Evolutionary conservation across 306 rosid genomes (phyloP).

Genomic region (Canavalia ensiformis): DNA sequence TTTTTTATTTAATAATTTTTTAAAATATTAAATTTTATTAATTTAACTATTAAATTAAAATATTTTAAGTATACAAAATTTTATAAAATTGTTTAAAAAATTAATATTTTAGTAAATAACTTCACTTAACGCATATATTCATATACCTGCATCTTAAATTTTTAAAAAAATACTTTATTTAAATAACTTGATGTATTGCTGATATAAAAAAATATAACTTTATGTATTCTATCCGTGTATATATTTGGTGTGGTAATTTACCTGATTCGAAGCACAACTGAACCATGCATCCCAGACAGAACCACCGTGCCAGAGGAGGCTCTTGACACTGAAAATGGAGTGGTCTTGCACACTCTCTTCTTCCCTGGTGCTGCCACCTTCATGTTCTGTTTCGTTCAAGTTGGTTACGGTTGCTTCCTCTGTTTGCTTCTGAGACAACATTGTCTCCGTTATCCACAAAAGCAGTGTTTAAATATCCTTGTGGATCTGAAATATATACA

Average conservation of each 20-base stretch:
- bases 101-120: too few species aligned
- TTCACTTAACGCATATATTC: too few species aligned
- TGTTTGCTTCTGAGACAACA: constrained; percentile 72
- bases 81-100: too few species aligned
- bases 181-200: too few species aligned
- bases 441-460: constrained; percentile 31
- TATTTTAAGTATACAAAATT: too few species aligned
- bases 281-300: not conserved
- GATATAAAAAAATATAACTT: too few species aligned
- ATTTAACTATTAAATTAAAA: too few species aligned
- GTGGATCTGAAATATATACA: constrained; percentile 65
- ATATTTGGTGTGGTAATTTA: not conserved
- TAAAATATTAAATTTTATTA: too few species aligned
- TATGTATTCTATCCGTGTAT: too few species aligned
- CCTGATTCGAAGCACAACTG: not conserved
- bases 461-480: constrained; percentile 48
- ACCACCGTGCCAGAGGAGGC: not conserved
- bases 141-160: too few species aligned
- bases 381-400: constrained; percentile 56
- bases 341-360: constrained; percentile 50
- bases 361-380: constrained; percentile 47
- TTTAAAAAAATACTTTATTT: too few species aligned
- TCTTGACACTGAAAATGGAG: not conserved
- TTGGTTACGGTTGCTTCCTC: constrained; percentile 89
- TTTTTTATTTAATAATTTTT: too few species aligned